Conservation (phyloP, 306 rosid species). For the Fagus crenata region DNA sequence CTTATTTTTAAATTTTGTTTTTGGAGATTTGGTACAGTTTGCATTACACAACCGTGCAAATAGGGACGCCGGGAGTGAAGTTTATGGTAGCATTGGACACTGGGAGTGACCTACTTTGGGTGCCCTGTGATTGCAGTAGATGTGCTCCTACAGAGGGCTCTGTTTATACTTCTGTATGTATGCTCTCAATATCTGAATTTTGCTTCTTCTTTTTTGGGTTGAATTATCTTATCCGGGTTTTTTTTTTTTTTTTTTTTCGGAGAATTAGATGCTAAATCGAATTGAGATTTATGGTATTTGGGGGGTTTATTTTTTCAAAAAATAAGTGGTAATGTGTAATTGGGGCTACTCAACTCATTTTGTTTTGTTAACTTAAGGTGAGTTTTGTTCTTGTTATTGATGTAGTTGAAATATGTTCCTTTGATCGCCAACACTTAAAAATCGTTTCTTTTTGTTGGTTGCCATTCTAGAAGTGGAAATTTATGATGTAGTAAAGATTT, state of each 20-base stretch:
- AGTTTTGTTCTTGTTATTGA: not conserved
- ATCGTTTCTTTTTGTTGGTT: not conserved
- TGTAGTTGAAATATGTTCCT: not conserved
- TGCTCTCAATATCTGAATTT: not conserved
- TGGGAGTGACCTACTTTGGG: conserved; percentile 94
- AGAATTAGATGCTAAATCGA: not conserved
- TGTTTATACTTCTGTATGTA: conserved; percentile 58
- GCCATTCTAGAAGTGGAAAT: not conserved
- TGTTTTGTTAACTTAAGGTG: not conserved
- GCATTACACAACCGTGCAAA: conserved; percentile 86
- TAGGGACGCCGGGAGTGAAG: conserved; percentile 92
- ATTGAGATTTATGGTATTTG: not conserved
- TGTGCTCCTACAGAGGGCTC: conserved; percentile 67
- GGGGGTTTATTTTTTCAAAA: not conserved
- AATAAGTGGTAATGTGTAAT: not conserved
- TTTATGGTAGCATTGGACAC: conserved; percentile 96
- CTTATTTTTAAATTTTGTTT: conserved; percentile 21
- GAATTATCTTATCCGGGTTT: not conserved
- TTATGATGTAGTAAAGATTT: not conserved
- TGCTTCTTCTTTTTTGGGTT: not conserved
- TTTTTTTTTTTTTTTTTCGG: too few species aligned
- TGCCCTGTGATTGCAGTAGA: conserved; percentile 85
- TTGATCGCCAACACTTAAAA: not conserved
- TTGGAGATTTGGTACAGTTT: conserved; percentile 53
- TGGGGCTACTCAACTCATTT: not conserved